A percentile compares a stretch with the other conserved stretches of the same genome.
Evolutionary conservation across 1,139 yeast species (phyloP).

Genomic region (Pichia sp.): DNA sequence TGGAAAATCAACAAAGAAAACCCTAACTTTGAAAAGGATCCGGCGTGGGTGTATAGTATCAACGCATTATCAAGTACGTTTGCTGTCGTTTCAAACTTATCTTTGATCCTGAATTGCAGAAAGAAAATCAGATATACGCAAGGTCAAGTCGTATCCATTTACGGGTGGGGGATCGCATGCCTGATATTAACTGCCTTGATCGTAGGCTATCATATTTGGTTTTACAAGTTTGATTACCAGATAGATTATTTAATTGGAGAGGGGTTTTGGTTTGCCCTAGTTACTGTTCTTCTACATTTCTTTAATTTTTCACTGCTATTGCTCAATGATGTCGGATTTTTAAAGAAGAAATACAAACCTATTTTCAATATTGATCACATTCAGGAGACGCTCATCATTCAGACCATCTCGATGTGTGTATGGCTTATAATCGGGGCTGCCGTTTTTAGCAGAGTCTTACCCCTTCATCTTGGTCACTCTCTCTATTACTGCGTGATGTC

Average conservation of each 20-base stretch:
- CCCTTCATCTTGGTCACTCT: slow-evolving; percentile 50
- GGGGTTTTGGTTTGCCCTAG: slow-evolving; percentile 73
- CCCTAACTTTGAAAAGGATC: slow-evolving; percentile 30
- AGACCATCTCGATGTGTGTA: slow-evolving; percentile 53
- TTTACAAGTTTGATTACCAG: slow-evolving; percentile 15
- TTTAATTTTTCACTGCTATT: slow-evolving; percentile 44
- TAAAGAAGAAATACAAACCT: slow-evolving; percentile 54
- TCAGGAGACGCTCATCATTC: slow-evolving; percentile 67
- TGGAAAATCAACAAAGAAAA: slow-evolving; percentile 44
- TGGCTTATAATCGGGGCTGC: slow-evolving; percentile 72
- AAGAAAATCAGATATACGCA: slow-evolving; percentile 46
- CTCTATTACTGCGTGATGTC: slow-evolving; percentile 69
- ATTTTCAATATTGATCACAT: slow-evolving; percentile 55
- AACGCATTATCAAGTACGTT: slow-evolving; percentile 56
- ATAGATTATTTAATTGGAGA: slow-evolving; percentile 34
- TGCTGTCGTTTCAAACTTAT: slow-evolving; percentile 60
- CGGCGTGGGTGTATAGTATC: slow-evolving; percentile 39
- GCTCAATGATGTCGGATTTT: slow-evolving; percentile 56
- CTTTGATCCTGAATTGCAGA: slow-evolving; percentile 61
- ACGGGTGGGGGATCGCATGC: slow-evolving; percentile 57
- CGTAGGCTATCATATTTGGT: slow-evolving; percentile 26
- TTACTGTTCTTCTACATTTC: slow-evolving; percentile 56
- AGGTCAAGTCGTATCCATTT: slow-evolving; percentile 55
- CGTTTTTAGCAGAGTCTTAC: slow-evolving; percentile 38
- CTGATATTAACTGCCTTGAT: slow-evolving; percentile 43